phyloP scores from a whole-genome alignment of 768 basidiomycete species.

The Tulasnella sp. region DNA sequence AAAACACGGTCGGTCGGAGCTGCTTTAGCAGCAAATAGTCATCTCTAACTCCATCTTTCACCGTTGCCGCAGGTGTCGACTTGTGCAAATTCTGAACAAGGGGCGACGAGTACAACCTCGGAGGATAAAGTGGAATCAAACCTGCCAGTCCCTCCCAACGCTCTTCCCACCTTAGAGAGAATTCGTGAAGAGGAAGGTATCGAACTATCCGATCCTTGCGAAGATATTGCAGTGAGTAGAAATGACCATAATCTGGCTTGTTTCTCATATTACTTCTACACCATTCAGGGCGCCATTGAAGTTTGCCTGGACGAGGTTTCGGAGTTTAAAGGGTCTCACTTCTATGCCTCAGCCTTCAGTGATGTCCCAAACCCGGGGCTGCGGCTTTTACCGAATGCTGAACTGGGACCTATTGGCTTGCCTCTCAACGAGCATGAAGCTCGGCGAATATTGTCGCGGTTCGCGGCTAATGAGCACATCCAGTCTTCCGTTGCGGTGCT shows the following conservation, averaged over 20 bases:
- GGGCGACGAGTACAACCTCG: not conserved
- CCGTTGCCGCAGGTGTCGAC: not conserved
- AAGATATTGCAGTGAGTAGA: not conserved
- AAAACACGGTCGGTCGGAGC: not conserved
- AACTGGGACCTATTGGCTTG: not conserved
- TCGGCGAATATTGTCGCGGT: not conserved
- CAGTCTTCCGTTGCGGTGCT: not conserved
- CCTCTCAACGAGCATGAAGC: conserved; percentile 6
- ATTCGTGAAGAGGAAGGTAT: not conserved
- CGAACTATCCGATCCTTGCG: not conserved
- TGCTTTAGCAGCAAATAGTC: not conserved
- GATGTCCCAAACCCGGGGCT: not conserved
- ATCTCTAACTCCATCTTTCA: not conserved
- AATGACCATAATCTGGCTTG: not conserved
- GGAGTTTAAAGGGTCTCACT: not conserved
- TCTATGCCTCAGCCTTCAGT: not conserved
- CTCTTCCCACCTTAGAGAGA: not conserved
- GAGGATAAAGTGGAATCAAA: not conserved
- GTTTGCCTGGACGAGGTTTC: not conserved
- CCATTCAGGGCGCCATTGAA: not conserved
- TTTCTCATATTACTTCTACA: not conserved
- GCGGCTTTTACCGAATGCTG: not conserved
- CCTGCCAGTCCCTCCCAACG: not conserved
- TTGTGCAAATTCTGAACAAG: not conserved
- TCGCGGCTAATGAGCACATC: not conserved